phyloP scores from a whole-genome alignment of 179 eudicot genomes.

The Patellifolia procumbens region DNA sequence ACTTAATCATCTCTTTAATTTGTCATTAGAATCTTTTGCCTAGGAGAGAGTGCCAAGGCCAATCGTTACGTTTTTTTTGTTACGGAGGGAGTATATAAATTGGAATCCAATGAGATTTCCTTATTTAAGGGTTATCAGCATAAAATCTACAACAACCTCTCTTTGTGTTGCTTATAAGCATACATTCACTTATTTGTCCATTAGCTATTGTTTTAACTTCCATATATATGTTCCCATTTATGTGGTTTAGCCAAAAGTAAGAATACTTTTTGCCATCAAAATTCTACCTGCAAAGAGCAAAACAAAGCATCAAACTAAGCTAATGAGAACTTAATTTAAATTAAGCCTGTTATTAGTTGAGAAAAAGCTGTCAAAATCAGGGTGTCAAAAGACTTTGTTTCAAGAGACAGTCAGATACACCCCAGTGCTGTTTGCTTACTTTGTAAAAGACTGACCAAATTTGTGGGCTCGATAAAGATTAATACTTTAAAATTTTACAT shows the following conservation, averaged over 20 bases:
- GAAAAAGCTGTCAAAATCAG: conserved; percentile 31
- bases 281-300: conserved; percentile 30
- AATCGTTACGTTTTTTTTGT: too few relatives aligned
- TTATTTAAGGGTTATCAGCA: too few relatives aligned
- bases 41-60: too few relatives aligned
- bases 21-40: too few relatives aligned
- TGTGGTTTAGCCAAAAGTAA: conserved; percentile 17
- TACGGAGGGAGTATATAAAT: too few relatives aligned
- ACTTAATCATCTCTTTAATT: too few relatives aligned
- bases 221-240: not conserved
- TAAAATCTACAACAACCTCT: too few relatives aligned
- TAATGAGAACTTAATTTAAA: not conserved
- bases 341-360: conserved; percentile 12
- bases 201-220: conserved; percentile 15
- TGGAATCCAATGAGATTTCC: too few relatives aligned
- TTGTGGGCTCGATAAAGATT: conserved; percentile 37
- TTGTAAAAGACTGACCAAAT: conserved; percentile 29
- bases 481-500: not conserved
- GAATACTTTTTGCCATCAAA: conserved; percentile 9
- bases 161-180: too few relatives aligned
- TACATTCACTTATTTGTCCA: conserved; percentile 17
- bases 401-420: conserved; percentile 23
- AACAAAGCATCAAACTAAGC: conserved; percentile 17
- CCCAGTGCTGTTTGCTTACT: conserved; percentile 8
- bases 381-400: conserved; percentile 18